Evolutionary conservation across 2,329 filamentous ascomycete species (phyloP), one percentile per base, ranked within the genome.

Genomic region (Fragosphaeria purpurea): DNA sequence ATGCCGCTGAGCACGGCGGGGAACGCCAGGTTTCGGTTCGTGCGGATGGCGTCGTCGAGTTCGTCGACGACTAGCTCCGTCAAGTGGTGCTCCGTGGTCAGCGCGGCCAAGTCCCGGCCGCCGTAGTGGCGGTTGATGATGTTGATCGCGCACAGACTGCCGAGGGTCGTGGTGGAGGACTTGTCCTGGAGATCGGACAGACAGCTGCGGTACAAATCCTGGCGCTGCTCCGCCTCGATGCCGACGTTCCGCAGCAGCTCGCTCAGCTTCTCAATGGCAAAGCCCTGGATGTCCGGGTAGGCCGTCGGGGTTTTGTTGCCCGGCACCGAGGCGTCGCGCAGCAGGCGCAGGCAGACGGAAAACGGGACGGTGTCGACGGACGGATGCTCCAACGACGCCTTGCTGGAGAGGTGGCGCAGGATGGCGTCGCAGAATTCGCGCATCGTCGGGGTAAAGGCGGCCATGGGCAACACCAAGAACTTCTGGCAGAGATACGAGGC

Each of bases 401-500:
- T 79, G 6, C 66, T 62, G 39, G 71, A 59, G 46, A 76, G 63
- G 6, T 71, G 65, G 39, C 70, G 70, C 47, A 86, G 69, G 6
- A 88, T 63, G 9, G 65, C 64, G 12, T 80, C 74, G 61, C 78
- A 83, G 46, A 86, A 77, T 4, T 77, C 70, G 41, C 83, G 71
- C 70, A 87, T 80, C 11, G 73, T 67, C 2, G 69, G 60, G 43
- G 80, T 83, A 60, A 86, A 86, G 1, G 72, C 70, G 35, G 79
- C 73, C 22, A 87, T 68, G 1, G 83, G 79, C 12, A 88, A 68
- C 6, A 73, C 70, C 50, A 82, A 70, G 32, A 93, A 73, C 63
- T 93, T 94, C 47, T 76, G 70, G 59, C 83, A 87, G 34, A 91
- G 65, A 60, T 88, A 83, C 6, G 85, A 62, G 40, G 88, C 65